phyloP scores from a whole-genome alignment of 371 early-diverging fungal genomes.

The Zopfochytrium polystomum region DNA sequence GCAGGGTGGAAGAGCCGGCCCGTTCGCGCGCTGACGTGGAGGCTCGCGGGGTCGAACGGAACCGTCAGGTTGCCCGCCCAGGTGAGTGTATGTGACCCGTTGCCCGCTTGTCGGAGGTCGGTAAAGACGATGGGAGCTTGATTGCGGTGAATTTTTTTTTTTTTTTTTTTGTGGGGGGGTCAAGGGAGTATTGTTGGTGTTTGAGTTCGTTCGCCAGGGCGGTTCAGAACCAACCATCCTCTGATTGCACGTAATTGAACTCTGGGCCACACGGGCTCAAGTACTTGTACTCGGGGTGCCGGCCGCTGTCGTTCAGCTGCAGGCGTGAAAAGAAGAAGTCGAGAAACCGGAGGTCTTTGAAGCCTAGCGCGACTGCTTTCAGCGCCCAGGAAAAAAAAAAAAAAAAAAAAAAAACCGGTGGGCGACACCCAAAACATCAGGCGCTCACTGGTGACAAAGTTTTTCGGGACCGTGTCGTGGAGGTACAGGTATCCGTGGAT shows the following conservation, averaged over 20 bases:
- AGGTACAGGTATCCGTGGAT: constrained; percentile 33
- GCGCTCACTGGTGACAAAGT: constrained; percentile 20
- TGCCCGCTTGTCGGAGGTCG: constrained; percentile 9
- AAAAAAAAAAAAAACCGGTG: neutral
- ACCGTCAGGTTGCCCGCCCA: constrained; percentile 18
- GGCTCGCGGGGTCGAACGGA: constrained; percentile 17
- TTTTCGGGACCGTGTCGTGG: constrained; percentile 26
- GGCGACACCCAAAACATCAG: neutral
- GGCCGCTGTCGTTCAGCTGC: constrained; percentile 10
- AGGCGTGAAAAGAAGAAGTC: constrained; percentile 40
- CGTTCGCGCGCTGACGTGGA: constrained; percentile 15
- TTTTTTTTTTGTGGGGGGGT: neutral
- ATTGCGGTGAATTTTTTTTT: constrained; percentile 6
- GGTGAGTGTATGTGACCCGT: constrained; percentile 2
- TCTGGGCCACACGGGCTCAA: constrained; percentile 35
- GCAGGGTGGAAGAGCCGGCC: constrained; percentile 35
- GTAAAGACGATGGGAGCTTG: constrained; percentile 35
- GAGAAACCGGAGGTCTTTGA: constrained; percentile 37
- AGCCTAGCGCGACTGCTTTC: constrained; percentile 19
- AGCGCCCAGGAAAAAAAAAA: neutral
- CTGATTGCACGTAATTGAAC: constrained; percentile 24
- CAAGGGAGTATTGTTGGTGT: constrained; percentile 1
- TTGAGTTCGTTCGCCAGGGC: neutral
- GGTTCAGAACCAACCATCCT: constrained; percentile 14
- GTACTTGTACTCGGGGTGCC: constrained; percentile 6